Evolutionary conservation across 1,284 basidiomycete genomes (phyloP).

Genomic region (Microbotryomycetes sp.): DNA sequence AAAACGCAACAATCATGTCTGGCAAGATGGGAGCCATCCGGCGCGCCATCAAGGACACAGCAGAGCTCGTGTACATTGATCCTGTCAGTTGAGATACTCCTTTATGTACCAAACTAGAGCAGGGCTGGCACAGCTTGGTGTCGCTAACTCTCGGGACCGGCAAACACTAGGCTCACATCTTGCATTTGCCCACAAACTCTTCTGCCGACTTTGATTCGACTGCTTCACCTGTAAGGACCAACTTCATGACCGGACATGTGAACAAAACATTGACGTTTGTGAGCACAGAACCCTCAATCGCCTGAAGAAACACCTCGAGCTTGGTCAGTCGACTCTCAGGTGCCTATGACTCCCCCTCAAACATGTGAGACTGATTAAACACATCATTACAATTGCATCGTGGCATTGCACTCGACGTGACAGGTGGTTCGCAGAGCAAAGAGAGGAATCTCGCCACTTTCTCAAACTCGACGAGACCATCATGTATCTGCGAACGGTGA

Average conservation of each 20-base stretch:
- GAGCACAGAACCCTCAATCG: conserved; percentile 46
- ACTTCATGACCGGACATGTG: not conserved
- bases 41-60: conserved; percentile 21
- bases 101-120: too few species aligned
- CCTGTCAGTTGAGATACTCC: too few species aligned
- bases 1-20: conserved; percentile 65
- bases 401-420: conserved; percentile 45
- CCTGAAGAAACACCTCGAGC: conserved; percentile 63
- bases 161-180: conserved; percentile 51
- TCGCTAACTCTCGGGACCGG: too few species aligned
- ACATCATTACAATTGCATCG: conserved; percentile 40
- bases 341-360: too few species aligned
- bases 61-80: conserved; percentile 31
- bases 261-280: not conserved
- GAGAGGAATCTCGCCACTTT: conserved; percentile 19
- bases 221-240: conserved; percentile 46
- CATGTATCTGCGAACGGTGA: conserved; percentile 45
- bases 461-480: conserved; percentile 53
- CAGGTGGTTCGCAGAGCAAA: conserved; percentile 47
- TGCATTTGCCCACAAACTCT: conserved; percentile 56
- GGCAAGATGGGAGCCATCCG: conserved; percentile 24
- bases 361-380: too few species aligned
- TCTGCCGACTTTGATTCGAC: conserved; percentile 54
- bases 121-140: too few species aligned
- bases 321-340: conserved; percentile 82